A percentile compares a stretch with the other conserved stretches of the same genome.
phyloP scores from a whole-genome alignment of 169 alveolate species.

The Theileria parva region DNA sequence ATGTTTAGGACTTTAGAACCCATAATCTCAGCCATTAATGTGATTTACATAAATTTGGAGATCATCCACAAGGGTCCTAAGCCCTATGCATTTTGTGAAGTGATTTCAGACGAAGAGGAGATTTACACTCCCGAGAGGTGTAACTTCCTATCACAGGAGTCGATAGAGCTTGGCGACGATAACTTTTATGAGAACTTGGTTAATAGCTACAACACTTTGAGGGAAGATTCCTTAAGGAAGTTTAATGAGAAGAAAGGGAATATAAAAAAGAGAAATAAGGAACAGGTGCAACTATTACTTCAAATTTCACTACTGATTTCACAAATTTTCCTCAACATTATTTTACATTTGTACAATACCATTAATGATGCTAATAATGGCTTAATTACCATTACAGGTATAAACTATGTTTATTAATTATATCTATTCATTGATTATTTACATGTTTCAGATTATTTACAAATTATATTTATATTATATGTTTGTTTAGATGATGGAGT shows the following conservation, averaged over 20 bases:
- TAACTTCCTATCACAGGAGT: neutral
- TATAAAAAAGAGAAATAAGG: neutral
- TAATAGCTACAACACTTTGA: neutral
- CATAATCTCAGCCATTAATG: constrained; percentile 50
- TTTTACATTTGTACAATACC: too few species aligned
- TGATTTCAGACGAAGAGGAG: neutral
- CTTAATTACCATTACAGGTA: too few species aligned
- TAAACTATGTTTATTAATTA: too few species aligned
- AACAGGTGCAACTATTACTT: neutral
- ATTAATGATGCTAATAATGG: too few species aligned
- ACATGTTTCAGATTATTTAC: too few species aligned
- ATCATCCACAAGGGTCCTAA: constrained; percentile 3
- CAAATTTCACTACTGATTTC: neutral
- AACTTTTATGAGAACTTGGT: constrained; percentile 2
- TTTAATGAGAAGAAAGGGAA: neutral
- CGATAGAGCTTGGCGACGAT: neutral
- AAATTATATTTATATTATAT: too few species aligned
- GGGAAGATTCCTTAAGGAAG: constrained; percentile 6
- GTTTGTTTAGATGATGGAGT: neutral
- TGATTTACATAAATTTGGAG: constrained; percentile 44
- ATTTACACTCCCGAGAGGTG: neutral
- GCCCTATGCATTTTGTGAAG: neutral
- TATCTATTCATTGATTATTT: too few species aligned
- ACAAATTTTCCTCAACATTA: too few species aligned
- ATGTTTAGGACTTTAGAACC: constrained; percentile 34